These are phyloP conservation scores for Vitis hybrid DNA, from an alignment of 177 flowering plant species.

Conservation along the genomic window DNA sequence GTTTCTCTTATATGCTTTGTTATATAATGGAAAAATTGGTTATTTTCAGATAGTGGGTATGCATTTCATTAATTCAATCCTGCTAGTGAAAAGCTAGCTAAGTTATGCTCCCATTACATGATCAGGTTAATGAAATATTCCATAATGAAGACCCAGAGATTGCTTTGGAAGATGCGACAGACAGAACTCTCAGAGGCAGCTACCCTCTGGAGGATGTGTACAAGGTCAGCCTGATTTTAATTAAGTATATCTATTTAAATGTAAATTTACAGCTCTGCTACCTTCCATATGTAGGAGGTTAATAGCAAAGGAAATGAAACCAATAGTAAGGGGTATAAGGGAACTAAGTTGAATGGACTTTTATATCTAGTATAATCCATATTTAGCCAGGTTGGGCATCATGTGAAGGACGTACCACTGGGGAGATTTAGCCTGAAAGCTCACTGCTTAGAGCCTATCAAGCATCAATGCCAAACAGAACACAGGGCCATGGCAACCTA, in stretches of 20 bases:
- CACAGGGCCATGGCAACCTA: too few species aligned
- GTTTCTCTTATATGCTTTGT: too few species aligned
- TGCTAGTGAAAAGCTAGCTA: not conserved
- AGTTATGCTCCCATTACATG: not conserved
- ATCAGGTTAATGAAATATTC: conserved; percentile 44
- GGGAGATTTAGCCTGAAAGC: too few species aligned
- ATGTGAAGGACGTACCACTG: too few species aligned
- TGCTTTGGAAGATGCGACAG: conserved; percentile 44
- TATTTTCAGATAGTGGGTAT: not conserved
- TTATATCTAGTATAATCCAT: not conserved
- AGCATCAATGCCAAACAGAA: too few species aligned
- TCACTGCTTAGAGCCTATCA: too few species aligned
- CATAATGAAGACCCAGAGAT: conserved; percentile 34
- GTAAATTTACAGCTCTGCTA: not conserved
- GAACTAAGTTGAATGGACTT: not conserved
- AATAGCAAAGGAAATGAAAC: not conserved
- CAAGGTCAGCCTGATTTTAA: conserved; percentile 32
- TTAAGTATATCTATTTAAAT: not conserved
- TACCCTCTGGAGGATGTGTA: conserved; percentile 51
- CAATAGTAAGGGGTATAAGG: not conserved
- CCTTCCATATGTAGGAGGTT: not conserved
- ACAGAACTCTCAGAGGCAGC: conserved; percentile 39
- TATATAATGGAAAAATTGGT: too few species aligned
- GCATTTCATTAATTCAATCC: not conserved
- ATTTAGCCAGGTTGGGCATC: not conserved